Evolutionary conservation across 1,284 basidiomycete genomes (phyloP).

Genomic region (Ustilago esculenta): DNA sequence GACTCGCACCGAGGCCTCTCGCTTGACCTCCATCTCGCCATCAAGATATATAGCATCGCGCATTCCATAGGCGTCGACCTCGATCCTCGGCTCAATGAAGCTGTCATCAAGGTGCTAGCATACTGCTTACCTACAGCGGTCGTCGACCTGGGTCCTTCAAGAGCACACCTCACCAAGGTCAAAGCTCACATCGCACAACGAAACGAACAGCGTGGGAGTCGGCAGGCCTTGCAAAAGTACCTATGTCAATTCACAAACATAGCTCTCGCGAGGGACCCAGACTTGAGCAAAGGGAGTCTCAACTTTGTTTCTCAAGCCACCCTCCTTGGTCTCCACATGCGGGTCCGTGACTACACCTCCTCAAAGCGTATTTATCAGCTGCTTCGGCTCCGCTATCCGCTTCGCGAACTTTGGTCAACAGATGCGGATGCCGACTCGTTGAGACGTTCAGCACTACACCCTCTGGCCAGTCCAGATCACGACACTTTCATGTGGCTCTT

Average conservation of each 20-base stretch:
- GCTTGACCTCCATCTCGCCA: constrained; percentile 22
- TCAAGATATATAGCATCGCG: constrained; percentile 24
- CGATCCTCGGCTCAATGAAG: constrained; percentile 24
- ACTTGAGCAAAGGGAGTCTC: constrained; percentile 23
- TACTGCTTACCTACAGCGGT: constrained; percentile 19
- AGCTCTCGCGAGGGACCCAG: constrained; percentile 27
- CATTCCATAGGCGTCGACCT: constrained; percentile 11
- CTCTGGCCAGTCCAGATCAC: constrained; percentile 23
- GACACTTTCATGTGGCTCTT: constrained; percentile 40
- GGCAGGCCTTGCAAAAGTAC: constrained; percentile 15
- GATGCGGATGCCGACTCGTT: constrained; percentile 8
- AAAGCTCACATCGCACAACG: constrained; percentile 21
- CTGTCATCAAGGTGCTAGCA: constrained; percentile 23
- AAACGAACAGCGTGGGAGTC: constrained; percentile 34
- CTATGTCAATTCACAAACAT: constrained; percentile 31
- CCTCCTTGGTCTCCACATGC: constrained; percentile 39
- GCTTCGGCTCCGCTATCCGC: constrained; percentile 20
- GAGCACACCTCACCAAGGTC: constrained; percentile 11
- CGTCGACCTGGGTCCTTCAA: constrained; percentile 16
- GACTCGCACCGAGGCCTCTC: constrained; percentile 25
- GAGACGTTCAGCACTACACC: constrained; percentile 7
- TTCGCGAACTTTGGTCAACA: constrained; percentile 24
- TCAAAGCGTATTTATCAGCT: constrained; percentile 42
- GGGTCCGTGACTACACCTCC: constrained; percentile 28
- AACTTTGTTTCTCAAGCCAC: constrained; percentile 26